Conservation (phyloP, 139 green algal species). For the Asterochloris erici region DNA sequence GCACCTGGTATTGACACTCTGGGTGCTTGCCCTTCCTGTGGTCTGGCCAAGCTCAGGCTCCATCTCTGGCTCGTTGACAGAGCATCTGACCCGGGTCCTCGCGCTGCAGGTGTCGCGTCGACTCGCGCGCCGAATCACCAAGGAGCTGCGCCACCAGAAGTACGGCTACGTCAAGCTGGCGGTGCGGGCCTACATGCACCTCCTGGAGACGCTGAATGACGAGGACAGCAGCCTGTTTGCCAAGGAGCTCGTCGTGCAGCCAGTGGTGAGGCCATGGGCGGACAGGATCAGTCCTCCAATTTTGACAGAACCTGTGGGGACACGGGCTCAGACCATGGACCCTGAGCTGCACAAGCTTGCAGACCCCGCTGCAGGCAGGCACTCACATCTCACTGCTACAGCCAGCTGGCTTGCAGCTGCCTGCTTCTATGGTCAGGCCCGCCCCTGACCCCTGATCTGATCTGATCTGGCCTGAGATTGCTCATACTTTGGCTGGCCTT, state of each 20-base stretch:
- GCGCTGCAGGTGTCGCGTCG: slow-evolving; percentile 41
- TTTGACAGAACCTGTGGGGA: background rate
- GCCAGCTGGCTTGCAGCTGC: background rate
- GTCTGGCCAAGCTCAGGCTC: too few species aligned
- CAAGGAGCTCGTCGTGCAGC: slow-evolving; percentile 37
- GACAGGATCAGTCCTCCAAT: background rate
- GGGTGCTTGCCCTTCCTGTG: too few species aligned
- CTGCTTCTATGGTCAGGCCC: background rate
- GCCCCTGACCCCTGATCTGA: too few species aligned
- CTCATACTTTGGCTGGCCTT: background rate
- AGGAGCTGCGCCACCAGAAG: slow-evolving; percentile 27
- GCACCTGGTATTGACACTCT: too few species aligned
- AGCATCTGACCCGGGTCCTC: too few species aligned
- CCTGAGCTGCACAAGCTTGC: background rate
- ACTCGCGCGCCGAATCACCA: slow-evolving; percentile 36
- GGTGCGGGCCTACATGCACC: slow-evolving; percentile 33
- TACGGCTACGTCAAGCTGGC: slow-evolving; percentile 45
- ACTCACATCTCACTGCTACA: background rate
- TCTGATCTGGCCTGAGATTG: background rate
- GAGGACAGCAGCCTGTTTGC: slow-evolving; percentile 33
- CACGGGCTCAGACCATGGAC: background rate
- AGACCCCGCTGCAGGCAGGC: background rate
- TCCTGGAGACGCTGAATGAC: slow-evolving; percentile 22
- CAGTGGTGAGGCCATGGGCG: slow-evolving; percentile 8
- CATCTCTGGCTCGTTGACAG: too few species aligned